These are phyloP conservation scores for Diaporthe sp. DNA, from an alignment of 2,329 filamentous ascomycete genomes.

Conservation along the genomic window DNA sequence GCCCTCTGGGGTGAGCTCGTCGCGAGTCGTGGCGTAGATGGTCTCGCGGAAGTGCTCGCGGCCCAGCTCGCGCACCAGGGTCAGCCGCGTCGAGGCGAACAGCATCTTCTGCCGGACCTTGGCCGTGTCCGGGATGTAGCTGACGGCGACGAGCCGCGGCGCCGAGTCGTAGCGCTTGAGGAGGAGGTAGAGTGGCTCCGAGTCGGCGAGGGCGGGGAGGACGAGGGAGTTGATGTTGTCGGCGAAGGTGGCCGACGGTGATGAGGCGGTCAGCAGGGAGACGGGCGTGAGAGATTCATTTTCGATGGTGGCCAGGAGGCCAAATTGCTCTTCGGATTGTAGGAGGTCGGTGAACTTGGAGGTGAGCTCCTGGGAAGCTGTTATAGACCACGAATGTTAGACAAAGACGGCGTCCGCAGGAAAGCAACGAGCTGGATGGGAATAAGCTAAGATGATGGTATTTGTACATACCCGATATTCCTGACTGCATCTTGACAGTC, in stretches of 20 bases:
- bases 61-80: slow-evolving; percentile 81
- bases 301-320: slow-evolving; percentile 78
- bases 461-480: slow-evolving; percentile 39
- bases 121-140: slow-evolving; percentile 83
- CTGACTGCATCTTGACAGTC: slow-evolving; percentile 40
- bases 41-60: slow-evolving; percentile 84
- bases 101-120: slow-evolving; percentile 90
- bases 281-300: slow-evolving; percentile 77
- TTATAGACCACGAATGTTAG: background rate
- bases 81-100: slow-evolving; percentile 82
- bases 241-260: slow-evolving; percentile 69
- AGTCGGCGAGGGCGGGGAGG: slow-evolving; percentile 72
- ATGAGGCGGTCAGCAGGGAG: slow-evolving; percentile 65
- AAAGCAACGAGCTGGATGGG: no score
- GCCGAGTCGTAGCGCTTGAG: slow-evolving; percentile 74
- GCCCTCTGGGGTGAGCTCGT: slow-evolving; percentile 77
- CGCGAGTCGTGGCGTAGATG: slow-evolving; percentile 77
- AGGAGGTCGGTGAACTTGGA: slow-evolving; percentile 80
- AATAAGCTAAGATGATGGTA: no score
- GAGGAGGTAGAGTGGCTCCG: slow-evolving; percentile 80
- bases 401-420: background rate
- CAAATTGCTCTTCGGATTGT: slow-evolving; percentile 72
- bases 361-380: slow-evolving; percentile 84
- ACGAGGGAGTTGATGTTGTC: slow-evolving; percentile 73
- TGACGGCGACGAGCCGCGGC: slow-evolving; percentile 76